Evolutionary conservation across 2,329 filamentous ascomycete genomes (phyloP), one percentile per base, ranked within the genome.

Genomic region (Penicillium sp.): DNA sequence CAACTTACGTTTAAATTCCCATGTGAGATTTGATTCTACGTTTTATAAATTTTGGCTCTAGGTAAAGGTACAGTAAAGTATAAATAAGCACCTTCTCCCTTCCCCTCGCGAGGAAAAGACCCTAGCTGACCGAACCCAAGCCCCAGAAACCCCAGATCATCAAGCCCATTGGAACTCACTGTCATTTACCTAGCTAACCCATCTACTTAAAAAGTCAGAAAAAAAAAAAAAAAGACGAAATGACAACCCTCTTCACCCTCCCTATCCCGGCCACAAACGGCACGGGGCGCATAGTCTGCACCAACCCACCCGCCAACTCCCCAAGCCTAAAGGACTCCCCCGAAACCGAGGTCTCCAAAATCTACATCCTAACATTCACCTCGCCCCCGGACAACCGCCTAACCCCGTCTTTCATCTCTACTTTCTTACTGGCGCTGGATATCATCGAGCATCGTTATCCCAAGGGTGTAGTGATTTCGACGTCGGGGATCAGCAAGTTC

Each of bases 381-480:
- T 89, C 88, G 9, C 87, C 89, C 1, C 87, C 88, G 1, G 91
- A 95, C 79, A 95, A 94, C 79, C 86, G 91, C 44, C 84, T 94
- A 50, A 89, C 88, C 1, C 87, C 88, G 1, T 78, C 83, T 45
- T 90, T 93, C 71, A 90, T 89, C 78, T 80, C 85, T 61, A 84
- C 91, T 13, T 77, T 94, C 44, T 80, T 91, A 35, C 80, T 88
- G 11, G 89, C 91, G 4, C 86, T 95, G 64, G 91, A 95, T 78
- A 87, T 91, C 23, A 79, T 95, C 70, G 89, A 93, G 75, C 85
- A 88, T 62, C 83, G 83, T 58, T 83, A 90, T 70, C 82, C 85
- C 0, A 84, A 85, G n/a, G 91, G 91, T 56, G 91, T 93, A 6
- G 83, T 95, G 15, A 81, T 93, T 62, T 94, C 91, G 5, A 94